These are phyloP conservation scores for Alternaria conjuncta DNA, from an alignment of 2,329 filamentous ascomycete genomes.

Conservation along the genomic window DNA sequence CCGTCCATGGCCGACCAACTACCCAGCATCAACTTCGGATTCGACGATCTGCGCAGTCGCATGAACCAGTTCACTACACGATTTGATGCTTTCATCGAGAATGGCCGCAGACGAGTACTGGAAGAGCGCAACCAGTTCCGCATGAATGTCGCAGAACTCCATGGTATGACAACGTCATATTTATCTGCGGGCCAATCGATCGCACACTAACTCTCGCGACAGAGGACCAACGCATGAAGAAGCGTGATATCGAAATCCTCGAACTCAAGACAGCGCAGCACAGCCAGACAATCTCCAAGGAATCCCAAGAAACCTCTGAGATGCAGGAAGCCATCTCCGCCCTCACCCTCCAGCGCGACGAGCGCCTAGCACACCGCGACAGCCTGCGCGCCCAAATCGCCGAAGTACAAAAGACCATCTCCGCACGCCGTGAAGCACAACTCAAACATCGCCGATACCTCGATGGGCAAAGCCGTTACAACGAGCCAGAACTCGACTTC, in stretches of 20 bases:
- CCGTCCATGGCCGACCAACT: conserved; percentile 78
- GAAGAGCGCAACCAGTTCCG: conserved; percentile 95
- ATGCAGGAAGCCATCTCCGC: conserved; percentile 66
- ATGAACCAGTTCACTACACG: conserved; percentile 91
- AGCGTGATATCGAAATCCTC: conserved; percentile 84
- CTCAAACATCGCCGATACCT: conserved; percentile 74
- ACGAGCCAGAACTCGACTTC: conserved; percentile 91
- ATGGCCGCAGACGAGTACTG: conserved; percentile 84
- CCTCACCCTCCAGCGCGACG: conserved; percentile 62
- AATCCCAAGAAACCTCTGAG: conserved; percentile 73
- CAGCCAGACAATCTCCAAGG: conserved; percentile 76
- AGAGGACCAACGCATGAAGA: conserved; percentile 93
- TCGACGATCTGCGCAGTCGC: conserved; percentile 91
- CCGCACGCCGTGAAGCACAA: conserved; percentile 73
- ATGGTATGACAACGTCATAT: conserved; percentile 65
- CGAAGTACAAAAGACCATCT: conserved; percentile 73
- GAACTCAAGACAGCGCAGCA: conserved; percentile 73
- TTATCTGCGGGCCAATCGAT: not conserved
- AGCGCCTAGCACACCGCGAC: conserved; percentile 62
- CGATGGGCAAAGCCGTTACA: conserved; percentile 84
- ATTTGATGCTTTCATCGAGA: conserved; percentile 94
- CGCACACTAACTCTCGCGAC: conserved; percentile 15
- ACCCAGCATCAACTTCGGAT: conserved; percentile 91
- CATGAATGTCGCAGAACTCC: conserved; percentile 85
- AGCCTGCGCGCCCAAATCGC: conserved; percentile 63